phyloP scores from a whole-genome alignment of 75 land plant species.

The Pseudotsuga menziesii region DNA sequence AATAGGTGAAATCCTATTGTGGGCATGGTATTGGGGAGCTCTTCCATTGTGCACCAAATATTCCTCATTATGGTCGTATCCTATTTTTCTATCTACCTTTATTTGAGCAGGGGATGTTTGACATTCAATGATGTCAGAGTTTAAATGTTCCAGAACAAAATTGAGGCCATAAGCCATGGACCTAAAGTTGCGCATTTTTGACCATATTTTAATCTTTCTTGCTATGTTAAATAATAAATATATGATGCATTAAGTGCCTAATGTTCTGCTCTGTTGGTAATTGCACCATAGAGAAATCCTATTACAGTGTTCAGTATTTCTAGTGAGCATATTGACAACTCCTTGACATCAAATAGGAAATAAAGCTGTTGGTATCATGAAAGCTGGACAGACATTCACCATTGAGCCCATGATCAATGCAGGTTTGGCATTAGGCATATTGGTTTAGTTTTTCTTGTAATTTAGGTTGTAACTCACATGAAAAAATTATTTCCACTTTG shows the following conservation, averaged over 20 bases:
- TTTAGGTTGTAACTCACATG: neutral
- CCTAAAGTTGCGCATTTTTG: neutral
- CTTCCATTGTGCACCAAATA: constrained; percentile 98
- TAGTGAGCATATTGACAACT: neutral
- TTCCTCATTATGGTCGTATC: constrained; percentile 97
- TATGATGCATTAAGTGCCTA: neutral
- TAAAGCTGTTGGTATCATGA: constrained; percentile 99
- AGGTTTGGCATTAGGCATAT: constrained; percentile 27
- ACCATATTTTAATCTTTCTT: neutral
- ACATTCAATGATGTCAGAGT: constrained; percentile 2
- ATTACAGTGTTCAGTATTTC: neutral
- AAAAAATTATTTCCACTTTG: neutral
- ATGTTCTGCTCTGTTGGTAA: neutral
- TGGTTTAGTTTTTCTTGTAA: neutral
- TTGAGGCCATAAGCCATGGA: neutral
- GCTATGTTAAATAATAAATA: neutral
- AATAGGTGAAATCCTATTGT: constrained; percentile 94
- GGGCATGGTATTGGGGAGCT: constrained; percentile 99
- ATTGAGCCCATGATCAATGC: constrained; percentile 99
- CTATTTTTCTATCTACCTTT: constrained; percentile 2
- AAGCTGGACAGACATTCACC: constrained; percentile 96
- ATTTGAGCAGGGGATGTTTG: neutral
- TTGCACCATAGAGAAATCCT: neutral
- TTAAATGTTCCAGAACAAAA: neutral
- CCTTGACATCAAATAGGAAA: constrained; percentile 60